A percentile compares a stretch with the other conserved stretches of the same genome.
Evolutionary conservation across 768 basidiomycete species (phyloP).

Genomic region (Boletus subcaerulescens): DNA sequence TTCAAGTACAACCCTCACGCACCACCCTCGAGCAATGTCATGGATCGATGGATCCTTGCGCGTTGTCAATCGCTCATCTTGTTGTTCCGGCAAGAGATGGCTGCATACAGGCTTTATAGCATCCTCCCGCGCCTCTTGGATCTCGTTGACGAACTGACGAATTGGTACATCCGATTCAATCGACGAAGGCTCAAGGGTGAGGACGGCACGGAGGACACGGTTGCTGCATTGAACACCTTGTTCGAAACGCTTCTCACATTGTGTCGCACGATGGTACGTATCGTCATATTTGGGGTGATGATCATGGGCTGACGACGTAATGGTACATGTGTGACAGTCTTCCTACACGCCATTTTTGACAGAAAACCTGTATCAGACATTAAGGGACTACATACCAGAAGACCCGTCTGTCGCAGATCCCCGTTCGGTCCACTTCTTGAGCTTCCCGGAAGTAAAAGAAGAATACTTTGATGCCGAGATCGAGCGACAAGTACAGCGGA

Average conservation of each 20-base stretch:
- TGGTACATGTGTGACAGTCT: conserved; percentile 49
- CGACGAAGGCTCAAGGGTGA: conserved; percentile 94
- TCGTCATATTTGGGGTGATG: neutral
- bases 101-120: conserved; percentile 94
- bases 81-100: conserved; percentile 92
- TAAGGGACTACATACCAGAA: conserved; percentile 81
- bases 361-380: conserved; percentile 92
- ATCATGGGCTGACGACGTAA: neutral
- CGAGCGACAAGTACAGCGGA: conserved; percentile 90
- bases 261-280: conserved; percentile 87
- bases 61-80: conserved; percentile 96
- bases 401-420: conserved; percentile 69
- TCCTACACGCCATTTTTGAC: conserved; percentile 98
- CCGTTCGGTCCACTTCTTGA: conserved; percentile 92
- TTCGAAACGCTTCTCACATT: conserved; percentile 95
- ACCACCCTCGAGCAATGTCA: conserved; percentile 83
- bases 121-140: conserved; percentile 93
- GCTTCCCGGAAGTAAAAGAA: conserved; percentile 89
- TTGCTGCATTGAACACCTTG: conserved; percentile 87
- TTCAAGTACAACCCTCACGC: conserved; percentile 91
- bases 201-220: conserved; percentile 84
- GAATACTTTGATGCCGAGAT: conserved; percentile 94
- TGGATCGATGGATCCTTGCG: conserved; percentile 98
- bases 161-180: conserved; percentile 99
- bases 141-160: conserved; percentile 93